Base-by-base conservation (phyloP, 2,329 filamentous ascomycete genomes). In the Talaromyces amestolkiae region DNA sequence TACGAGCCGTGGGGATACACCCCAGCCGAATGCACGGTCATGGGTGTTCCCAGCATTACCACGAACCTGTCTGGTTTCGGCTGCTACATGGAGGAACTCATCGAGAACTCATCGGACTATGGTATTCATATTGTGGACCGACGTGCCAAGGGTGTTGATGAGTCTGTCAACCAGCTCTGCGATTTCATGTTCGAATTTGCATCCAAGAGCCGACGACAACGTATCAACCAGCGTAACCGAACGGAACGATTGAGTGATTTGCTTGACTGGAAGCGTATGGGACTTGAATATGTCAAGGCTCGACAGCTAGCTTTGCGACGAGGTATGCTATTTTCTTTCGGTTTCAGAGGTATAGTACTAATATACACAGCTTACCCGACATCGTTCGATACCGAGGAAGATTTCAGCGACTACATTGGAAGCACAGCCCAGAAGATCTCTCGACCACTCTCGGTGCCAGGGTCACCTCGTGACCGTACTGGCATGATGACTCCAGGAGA, bases 1-100 rank as follows among this genome's bases (percentile, higher is more conserved):
- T 99, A 99, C 78, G 95, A 99, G 81, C 95, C 95, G 9, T 99
- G 95, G 95, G 95, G 95, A 54, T 99, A 99, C 80, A 99, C 95
- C 2, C 95, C 94, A 0, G 94, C 95, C 61, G 95, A 98, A 79
- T 99, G 95, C 79, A 98, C 95, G 0, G 95, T 98, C 68, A 98
- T 98, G 95, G 95, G 95, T 72, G 93, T 99, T 47, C 95, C 95
- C 51, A 97, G 92, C 79, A 97, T 99, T 80, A 98, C 95, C 11
- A 98, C 94, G 33, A 99, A 99, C 79, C 83, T 99, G 53, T 98
- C 95, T 7, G 95, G 95, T 22, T 99, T 99, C 74, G 95, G 95
- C 59, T 98, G 95, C 80, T 98, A 99, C 79, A 99, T 99, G 95
- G 95, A 99, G 79, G 95, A 98, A 80, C 82, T 98, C 71, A 98